Conservation (phyloP, 164 flowering plant species). For the Chloranthus sessilifolius region DNA sequence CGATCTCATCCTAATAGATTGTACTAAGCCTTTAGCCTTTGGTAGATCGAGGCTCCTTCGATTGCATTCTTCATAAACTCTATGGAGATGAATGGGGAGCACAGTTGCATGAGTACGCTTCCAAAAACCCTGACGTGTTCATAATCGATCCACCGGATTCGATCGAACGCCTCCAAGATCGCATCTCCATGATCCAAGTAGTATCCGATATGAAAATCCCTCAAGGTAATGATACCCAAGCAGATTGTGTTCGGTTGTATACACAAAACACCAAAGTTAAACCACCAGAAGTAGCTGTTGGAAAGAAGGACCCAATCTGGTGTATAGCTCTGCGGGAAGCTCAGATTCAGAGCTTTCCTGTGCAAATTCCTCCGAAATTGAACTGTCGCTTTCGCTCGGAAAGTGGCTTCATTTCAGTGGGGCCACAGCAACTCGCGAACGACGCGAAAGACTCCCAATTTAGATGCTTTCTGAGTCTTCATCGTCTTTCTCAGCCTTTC, state of each 20-base stretch:
- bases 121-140: constrained; percentile 20
- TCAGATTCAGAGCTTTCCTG: too few species aligned
- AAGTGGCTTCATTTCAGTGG: too few species aligned
- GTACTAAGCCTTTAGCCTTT: constrained; percentile 19
- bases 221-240: constrained; percentile 37
- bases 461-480: too few species aligned
- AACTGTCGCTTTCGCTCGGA: too few species aligned
- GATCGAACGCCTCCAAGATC: constrained; percentile 38
- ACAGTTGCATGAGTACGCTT: constrained; percentile 20
- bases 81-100: constrained; percentile 29
- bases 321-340: too few species aligned
- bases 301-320: too few species aligned
- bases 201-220: constrained; percentile 44
- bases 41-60: constrained; percentile 38
- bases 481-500: too few species aligned
- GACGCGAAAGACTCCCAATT: too few species aligned
- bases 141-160: constrained; percentile 31
- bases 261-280: too few species aligned
- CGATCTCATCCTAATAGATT: constrained; percentile 31
- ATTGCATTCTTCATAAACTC: constrained; percentile 37
- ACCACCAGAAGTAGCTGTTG: too few species aligned
- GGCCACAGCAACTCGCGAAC: too few species aligned
- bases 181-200: constrained; percentile 82
- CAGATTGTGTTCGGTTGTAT: constrained; percentile 49
- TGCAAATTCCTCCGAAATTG: too few species aligned